Evolutionary conservation across 495 filamentous ascomycete genomes (phyloP), one percentile per base, ranked within the genome.

Genomic region (Aspergillus saccharolyticus): DNA sequence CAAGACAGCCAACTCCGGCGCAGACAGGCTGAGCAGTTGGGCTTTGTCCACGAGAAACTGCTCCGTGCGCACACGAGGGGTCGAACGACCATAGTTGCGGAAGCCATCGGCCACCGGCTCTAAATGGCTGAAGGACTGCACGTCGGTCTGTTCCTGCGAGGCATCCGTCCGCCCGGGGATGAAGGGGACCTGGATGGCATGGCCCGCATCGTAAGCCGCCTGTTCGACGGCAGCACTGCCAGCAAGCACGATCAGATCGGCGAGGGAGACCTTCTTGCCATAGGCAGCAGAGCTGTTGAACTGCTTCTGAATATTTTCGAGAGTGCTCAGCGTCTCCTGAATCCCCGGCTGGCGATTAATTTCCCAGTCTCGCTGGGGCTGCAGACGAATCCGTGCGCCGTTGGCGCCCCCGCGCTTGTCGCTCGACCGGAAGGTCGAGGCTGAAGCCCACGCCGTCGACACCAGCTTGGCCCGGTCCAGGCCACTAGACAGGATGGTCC

Each of bases 371-470:
- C 80, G 82, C 71, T 85, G 82, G 17, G 86, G 86, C 18, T 75
- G 74, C n/a, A 89, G 82, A 39, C 86, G 84, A 63, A 89, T 86
- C 62, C 85, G 86, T 5, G 83, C 86, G 55, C 86, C 86, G 59
- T 89, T 89, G 70, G 86, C 86, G 59, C 86, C 86, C 58, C 86
- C 86, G 55, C 86, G 85, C 80, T 89, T 89, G 78, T 89, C 86
- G 58, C 82, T 73, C 56, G 85, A 83, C 49, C 86, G 85, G 85
- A 88, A 89, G 30, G 83, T 84, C 8, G 85, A 83, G 30, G 86
- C 86, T 0, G 86, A 84, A 4, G 85, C 83, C 84, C 84, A 89
- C 15, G 86, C 86, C 20, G 78, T 77, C 12, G 75, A 74, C 52
- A 89, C 74, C 43, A 89, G 74, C 64, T 81, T 79, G 61, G 74